Base-by-base conservation (phyloP, 345 rosid species). In the Bruguiera parviflora region DNA sequence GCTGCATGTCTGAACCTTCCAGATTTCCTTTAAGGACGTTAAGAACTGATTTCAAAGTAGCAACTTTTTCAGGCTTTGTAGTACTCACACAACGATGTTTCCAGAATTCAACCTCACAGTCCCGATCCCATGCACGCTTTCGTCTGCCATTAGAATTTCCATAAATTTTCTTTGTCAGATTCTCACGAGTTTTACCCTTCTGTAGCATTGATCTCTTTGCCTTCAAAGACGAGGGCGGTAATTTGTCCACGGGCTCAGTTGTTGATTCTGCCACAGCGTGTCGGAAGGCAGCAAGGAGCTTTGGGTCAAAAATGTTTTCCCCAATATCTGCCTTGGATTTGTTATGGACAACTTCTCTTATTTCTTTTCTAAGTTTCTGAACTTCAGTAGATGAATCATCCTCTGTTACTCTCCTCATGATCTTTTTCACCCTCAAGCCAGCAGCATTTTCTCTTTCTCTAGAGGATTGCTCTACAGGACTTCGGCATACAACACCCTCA, bases 101-200 rank as follows among this genome's bases (percentile, higher is more conserved):
- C 99, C 99, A 95, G 81, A 95, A 95, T 75, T 95, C 99, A 63
- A 95, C 96, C 72, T 89, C 99, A 81, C 99, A 95, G 70, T 92
- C 98, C 57, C 99, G 82, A 71, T 86, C 92, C 99, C 99, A 95
- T 58, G 91, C 96, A 70, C 85, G 93, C 80, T 66, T 90, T 70
- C 98, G 80, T 79, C 81, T 88, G 67, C 99, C 99, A 78, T 88
- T 95, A 58, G 89, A 73, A 78, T 85, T 84, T 61, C 85, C 94
- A 78, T 95, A 95, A 56, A 95, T 92, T 80, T 95, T 95, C 82
- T 87, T 92, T 0, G 99, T 95, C 52, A 95, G 84, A 84, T 87
- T 90, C 82, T 95, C 99, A 55, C 99, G 91, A 55, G 92, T 87
- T 86, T 92, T 95, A 70, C 99, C 98, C 82, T 92, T 95, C 77